Evolutionary conservation across 2,329 filamentous ascomycete genomes (phyloP).

Genomic region (Aureobasidium pullulans): DNA sequence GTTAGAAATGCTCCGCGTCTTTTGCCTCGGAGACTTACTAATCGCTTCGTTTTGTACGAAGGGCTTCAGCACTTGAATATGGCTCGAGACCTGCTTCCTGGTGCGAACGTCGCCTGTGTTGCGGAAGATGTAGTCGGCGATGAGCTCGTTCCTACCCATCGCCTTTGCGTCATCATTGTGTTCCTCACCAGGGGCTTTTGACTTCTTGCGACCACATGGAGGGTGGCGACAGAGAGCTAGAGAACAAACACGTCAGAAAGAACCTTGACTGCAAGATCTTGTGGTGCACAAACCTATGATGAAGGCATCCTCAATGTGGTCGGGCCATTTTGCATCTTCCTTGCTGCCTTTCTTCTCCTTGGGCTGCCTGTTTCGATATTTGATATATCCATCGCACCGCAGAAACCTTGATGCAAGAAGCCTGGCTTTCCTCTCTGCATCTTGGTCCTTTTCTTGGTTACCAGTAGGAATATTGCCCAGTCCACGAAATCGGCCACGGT

Average conservation of each 20-base stretch:
- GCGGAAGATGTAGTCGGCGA: conserved; percentile 50
- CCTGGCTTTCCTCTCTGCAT: conserved; percentile 18
- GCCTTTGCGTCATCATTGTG: conserved; percentile 35
- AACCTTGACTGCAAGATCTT: conserved; percentile 2
- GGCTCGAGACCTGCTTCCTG: conserved; percentile 57
- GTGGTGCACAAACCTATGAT: conserved; percentile 34
- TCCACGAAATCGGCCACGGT: not conserved
- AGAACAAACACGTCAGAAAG: conserved; percentile 1
- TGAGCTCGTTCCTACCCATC: conserved; percentile 55
- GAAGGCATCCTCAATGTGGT: conserved; percentile 41
- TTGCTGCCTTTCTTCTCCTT: conserved; percentile 22
- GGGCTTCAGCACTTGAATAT: conserved; percentile 55
- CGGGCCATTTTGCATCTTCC: conserved; percentile 39
- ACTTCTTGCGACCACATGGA: conserved; percentile 52
- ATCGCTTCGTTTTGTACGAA: conserved; percentile 46
- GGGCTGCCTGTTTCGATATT: conserved; percentile 38
- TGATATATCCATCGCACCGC: conserved; percentile 35
- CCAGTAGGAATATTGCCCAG: not conserved
- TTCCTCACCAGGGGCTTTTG: conserved; percentile 14
- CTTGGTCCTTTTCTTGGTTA: conserved; percentile 14
- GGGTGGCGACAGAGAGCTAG: conserved; percentile 46
- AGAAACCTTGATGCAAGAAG: conserved; percentile 24
- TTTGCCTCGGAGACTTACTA: not conserved
- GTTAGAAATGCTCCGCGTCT: not conserved
- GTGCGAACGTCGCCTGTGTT: conserved; percentile 46